Evolutionary conservation across 345 rosid genomes (phyloP), one percentile per base, ranked within the genome.

Genomic region (Salix suchowensis): DNA sequence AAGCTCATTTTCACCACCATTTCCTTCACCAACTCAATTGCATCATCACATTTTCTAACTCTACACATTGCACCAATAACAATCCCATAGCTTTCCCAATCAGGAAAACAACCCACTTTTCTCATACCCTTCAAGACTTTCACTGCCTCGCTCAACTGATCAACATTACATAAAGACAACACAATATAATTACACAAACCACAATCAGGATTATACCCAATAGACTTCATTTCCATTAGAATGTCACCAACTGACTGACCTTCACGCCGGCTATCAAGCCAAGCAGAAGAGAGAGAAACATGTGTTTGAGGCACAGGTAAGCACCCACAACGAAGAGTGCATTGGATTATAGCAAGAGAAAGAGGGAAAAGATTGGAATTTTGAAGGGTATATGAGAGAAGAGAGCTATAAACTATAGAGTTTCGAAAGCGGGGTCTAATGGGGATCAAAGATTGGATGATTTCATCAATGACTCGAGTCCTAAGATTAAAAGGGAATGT

Each of bases 311-410:
- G 93, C 55, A 64, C 84, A 7, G 94, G 97, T 76, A 72, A 60
- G 46, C 89, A 88, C 10, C 97, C 98, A 4, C 97, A 89, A 32
- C 94, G 94, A 84, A 94, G 94, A 13, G 83, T 87, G 13, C 89
- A 84, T 48, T 92, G 97, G 54, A 94, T 82, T 75, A 94, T 85
- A 4, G 91, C 88, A 11, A 94, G 86, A 30, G 93, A 75, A 68
- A 93, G 72, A 67, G 97, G 89, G 68, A 92, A 80, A 2, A 97
- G 92, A 24, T 86, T 62, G 3, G 91, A 70, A 73, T 74, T 86
- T 74, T 91, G 94, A 58, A 94, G 96, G 52, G 87, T 85, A 75
- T 88, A 85, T 24, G 85, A 81, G 48, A 95, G 93, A n/a, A 95
- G 92, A 78, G 74, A 87, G 36, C 84, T 78, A 81, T 92, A 91